Evolutionary conservation across 345 rosid genomes (phyloP), one percentile per base, ranked within the genome.

Genomic region (Kandelia obovata): DNA sequence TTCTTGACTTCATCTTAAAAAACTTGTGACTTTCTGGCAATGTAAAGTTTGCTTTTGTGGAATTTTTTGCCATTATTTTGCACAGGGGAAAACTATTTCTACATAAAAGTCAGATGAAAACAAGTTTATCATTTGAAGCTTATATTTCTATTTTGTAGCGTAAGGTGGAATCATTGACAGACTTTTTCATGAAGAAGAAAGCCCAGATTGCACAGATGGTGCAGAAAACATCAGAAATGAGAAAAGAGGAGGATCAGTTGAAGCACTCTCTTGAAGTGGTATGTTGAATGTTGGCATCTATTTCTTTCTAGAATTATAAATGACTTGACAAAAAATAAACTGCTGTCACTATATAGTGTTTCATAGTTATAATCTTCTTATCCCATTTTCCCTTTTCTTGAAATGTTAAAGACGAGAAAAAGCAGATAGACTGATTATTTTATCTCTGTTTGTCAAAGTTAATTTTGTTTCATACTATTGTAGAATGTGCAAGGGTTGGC

Each of bases 191-290:
- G 57, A 78, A 95, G 82, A 92, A 92, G 92, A 95, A 88, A 76
- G 84, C 85, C 71, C 83, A 84, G 78, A 86, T 86, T 68, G 86
- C 82, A 32, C 68, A 78, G 62, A 78, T 95, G 88, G 71, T 88
- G 88, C 84, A 84, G 60, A 84, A 78, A 73, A 86, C 96, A 70
- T 72, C 85, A 25, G 89, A 85, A 71, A 90, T 85, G 83, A 87
- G 80, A 78, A 86, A 82, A 81, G 88, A 75, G 74, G 85, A 87
- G 82, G 84, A 84, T 77, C 88, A 79, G 68, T 76, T 86, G 67
- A 79, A 73, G 68, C 84, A 92, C 53, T 70, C 77, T 64, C 75
- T 83, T 64, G 79, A 87, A 68, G 63, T 66, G 97, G 99, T 95
- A 74, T 73, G 84, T 74, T 60, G 77, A 62, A 51, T 25, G 3